Conservation (phyloP, 192 early-diverging fungal species). For the Backusella liffmaniae region DNA sequence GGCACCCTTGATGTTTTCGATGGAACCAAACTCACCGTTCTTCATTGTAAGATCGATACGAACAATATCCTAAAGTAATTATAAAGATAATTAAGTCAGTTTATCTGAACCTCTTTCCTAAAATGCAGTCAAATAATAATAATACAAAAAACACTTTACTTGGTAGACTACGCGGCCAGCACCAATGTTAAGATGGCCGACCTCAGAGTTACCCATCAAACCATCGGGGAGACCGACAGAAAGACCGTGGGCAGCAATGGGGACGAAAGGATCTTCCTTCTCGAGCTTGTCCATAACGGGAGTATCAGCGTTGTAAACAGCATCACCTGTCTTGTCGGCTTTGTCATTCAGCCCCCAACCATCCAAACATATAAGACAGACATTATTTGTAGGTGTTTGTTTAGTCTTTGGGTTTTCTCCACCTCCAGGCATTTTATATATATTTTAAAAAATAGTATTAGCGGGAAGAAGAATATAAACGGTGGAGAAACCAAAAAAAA, state of each 20-base stretch:
- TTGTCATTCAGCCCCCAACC: slow-evolving; percentile 80
- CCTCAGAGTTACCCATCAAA: slow-evolving; percentile 99
- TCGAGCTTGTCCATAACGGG: slow-evolving; percentile 89
- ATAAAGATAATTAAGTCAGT: no score
- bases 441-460: no score
- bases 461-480: no score
- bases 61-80: slow-evolving; percentile 79
- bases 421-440: slow-evolving; percentile 35
- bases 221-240: slow-evolving; percentile 97
- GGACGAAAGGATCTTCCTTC: slow-evolving; percentile 69
- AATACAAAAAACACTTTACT: slow-evolving; percentile 36
- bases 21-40: slow-evolving; percentile 76
- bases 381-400: slow-evolving; percentile 56
- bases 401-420: slow-evolving; percentile 35
- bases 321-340: slow-evolving; percentile 76
- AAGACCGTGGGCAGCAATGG: slow-evolving; percentile 88
- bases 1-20: slow-evolving; percentile 71
- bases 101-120: no score
- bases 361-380: slow-evolving; percentile 92
- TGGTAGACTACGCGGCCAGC: slow-evolving; percentile 99
- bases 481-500: no score
- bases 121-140: no score
- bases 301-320: slow-evolving; percentile 91
- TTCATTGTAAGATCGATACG: slow-evolving; percentile 92
- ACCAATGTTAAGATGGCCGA: slow-evolving; percentile 99